Base-by-base conservation (phyloP, 2,329 filamentous ascomycete genomes). In the Neocatenulostroma microsporum region DNA sequence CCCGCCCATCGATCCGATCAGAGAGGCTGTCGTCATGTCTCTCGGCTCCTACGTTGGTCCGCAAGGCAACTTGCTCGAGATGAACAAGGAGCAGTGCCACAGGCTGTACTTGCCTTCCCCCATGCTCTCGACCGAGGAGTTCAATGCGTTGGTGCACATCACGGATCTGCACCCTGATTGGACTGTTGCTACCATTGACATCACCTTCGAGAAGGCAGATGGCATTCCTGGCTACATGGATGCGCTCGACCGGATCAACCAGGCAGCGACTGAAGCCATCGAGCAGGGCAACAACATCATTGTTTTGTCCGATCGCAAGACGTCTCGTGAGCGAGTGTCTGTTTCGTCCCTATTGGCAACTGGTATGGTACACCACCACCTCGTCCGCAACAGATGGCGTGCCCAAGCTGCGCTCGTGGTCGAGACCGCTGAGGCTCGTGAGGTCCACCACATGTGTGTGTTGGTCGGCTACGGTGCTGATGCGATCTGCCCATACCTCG, bases 381-480 rank as follows among this genome's bases (percentile, higher is more conserved):
- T 96, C 49, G 87, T 95, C 44, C 83, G 82, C 63, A 95, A 94
- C 73, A 91, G 93, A 68, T 94, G 88, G 86, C 77, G 89, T 61
- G 88, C 89, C 10, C 77, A 88, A 64, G 85, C 78, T 49, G 89
- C 88, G 30, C 67, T 96, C 30, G 73, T 94, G 26, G 77, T 94
- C 21, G 89, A 96, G 70, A 94, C 88, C 46, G 89, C 83, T 30
- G 89, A 96, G 62, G 89, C 89, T 52, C 85, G 89, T 66, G 89
- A 96, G 64, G 89, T 96, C 6, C 89, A 96, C 63, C 89, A 96
- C 67, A 94, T 95, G 86, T 94, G 86, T 68, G 89, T 96, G n/a
- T 74, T 95, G 28, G 76, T 96, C 42, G 89, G 89, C 37, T 96
- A 96, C 55, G 89, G 89, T 68, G 87, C 83, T 37, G 89, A 96